Percentiles rank a stretch among this genome's conserved stretches.
Evolutionary conservation across 257 asterid genomes (phyloP).

Genomic region (Gardenia jasminoides): DNA sequence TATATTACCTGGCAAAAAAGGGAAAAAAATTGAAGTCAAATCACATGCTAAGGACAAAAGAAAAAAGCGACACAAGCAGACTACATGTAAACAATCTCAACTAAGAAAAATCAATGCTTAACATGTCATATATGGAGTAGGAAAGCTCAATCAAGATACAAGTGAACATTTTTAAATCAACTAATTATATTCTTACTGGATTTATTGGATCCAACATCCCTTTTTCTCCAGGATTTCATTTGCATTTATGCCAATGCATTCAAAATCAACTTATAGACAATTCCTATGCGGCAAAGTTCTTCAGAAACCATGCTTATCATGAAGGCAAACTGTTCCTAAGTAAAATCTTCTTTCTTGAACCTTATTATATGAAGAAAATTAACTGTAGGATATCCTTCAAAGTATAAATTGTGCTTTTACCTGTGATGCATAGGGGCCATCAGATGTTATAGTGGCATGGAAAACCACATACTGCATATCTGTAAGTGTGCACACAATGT

Average conservation of each 20-base stretch:
- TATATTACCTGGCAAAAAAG: neutral
- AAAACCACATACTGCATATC: slow-evolving; percentile 91
- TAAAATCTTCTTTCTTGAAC: neutral
- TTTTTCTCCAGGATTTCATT: neutral
- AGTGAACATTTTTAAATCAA: neutral
- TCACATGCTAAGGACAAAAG: neutral
- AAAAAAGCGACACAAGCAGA: neutral
- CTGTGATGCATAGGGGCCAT: slow-evolving; percentile 88
- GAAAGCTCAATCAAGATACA: neutral
- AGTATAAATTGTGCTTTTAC: slow-evolving; percentile 28
- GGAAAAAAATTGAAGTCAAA: neutral
- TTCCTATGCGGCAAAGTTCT: neutral
- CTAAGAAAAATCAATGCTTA: neutral
- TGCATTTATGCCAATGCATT: no score
- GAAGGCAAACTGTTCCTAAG: neutral
- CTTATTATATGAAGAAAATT: neutral
- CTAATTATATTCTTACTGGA: neutral
- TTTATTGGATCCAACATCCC: neutral
- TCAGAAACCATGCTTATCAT: neutral
- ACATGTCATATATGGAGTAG: neutral
- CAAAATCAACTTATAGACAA: neutral
- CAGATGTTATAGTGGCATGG: slow-evolving; percentile 84
- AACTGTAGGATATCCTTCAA: neutral
- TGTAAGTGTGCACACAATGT: slow-evolving; percentile 94
- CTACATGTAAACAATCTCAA: neutral